Conservation (phyloP, 2,329 filamentous ascomycete species). For the Cladosporium sp. region DNA sequence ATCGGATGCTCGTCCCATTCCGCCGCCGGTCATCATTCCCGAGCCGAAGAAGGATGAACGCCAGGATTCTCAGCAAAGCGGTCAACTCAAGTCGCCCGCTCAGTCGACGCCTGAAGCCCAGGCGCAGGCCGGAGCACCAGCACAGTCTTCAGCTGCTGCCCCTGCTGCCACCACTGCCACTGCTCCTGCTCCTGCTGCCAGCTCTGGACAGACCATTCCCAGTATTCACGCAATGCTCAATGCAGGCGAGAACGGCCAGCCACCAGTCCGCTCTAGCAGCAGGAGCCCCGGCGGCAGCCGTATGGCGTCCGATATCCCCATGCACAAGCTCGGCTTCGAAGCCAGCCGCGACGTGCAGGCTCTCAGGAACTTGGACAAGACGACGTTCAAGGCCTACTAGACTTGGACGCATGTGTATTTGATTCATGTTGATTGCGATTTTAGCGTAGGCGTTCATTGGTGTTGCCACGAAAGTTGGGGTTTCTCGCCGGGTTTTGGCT, state of each 20-base stretch:
- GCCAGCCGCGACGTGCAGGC: conserved; percentile 40
- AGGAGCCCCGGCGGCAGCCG: conserved; percentile 34
- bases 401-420: not conserved
- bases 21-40: conserved; percentile 14
- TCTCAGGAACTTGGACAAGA: conserved; percentile 41
- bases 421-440: not conserved
- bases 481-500: not conserved
- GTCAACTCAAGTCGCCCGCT: conserved; percentile 33
- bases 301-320: conserved; percentile 40
- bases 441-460: conserved; percentile 19
- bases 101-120: conserved; percentile 46
- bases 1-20: conserved; percentile 21
- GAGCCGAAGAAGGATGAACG: conserved; percentile 24
- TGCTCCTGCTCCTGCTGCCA: conserved; percentile 24
- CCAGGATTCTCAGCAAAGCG: conserved; percentile 25
- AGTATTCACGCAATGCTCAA: conserved; percentile 55
- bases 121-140: conserved; percentile 41
- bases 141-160: conserved; percentile 47
- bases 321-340: conserved; percentile 43
- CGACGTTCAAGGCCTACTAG: conserved; percentile 38
- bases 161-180: conserved; percentile 20
- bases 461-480: not conserved
- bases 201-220: conserved; percentile 50
- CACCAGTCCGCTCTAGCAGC: conserved; percentile 34
- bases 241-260: conserved; percentile 31